phyloP scores from a whole-genome alignment of 2,329 filamentous ascomycete species.

The Hymenoscyphus scutula region DNA sequence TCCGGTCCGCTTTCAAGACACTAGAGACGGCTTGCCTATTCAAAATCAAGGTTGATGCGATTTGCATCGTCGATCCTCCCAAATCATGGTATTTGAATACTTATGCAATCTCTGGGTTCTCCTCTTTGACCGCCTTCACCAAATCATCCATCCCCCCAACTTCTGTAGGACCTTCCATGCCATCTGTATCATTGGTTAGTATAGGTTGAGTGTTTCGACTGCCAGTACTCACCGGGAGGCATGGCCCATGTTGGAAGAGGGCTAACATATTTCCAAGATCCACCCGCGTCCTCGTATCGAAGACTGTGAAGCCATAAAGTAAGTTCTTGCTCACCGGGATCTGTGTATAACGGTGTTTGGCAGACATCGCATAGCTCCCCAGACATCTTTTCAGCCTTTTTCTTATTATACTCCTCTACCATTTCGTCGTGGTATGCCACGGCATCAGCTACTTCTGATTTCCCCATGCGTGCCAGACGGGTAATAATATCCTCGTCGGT shows the following conservation, averaged over 20 bases:
- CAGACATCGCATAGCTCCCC: constrained; percentile 79
- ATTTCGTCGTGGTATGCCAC: constrained; percentile 93
- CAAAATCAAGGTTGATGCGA: neutral
- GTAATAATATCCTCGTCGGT: constrained; percentile 89
- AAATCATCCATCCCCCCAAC: constrained; percentile 61
- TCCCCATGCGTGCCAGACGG: constrained; percentile 84
- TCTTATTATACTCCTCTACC: constrained; percentile 84
- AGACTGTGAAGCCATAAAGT: constrained; percentile 92
- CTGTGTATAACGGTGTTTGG: constrained; percentile 85
- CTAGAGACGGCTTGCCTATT: neutral
- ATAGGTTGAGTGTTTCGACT: neutral
- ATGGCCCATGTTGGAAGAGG: constrained; percentile 82
- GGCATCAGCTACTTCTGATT: constrained; percentile 86
- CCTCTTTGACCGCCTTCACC: constrained; percentile 46
- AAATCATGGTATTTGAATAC: constrained; percentile 4
- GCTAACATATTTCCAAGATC: constrained; percentile 84
- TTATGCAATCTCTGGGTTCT: constrained; percentile 36
- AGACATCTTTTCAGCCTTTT: constrained; percentile 90
- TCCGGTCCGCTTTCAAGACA: neutral
- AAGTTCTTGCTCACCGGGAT: constrained; percentile 86
- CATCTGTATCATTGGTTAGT: constrained; percentile 22
- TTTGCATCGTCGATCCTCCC: neutral
- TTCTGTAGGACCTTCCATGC: constrained; percentile 59
- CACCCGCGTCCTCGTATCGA: constrained; percentile 80
- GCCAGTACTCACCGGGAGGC: constrained; percentile 52